Percentiles rank a stretch among this genome's conserved stretches.
Evolutionary conservation across 179 eudicot species (phyloP).

Genomic region (Heliamphora pulchella): DNA sequence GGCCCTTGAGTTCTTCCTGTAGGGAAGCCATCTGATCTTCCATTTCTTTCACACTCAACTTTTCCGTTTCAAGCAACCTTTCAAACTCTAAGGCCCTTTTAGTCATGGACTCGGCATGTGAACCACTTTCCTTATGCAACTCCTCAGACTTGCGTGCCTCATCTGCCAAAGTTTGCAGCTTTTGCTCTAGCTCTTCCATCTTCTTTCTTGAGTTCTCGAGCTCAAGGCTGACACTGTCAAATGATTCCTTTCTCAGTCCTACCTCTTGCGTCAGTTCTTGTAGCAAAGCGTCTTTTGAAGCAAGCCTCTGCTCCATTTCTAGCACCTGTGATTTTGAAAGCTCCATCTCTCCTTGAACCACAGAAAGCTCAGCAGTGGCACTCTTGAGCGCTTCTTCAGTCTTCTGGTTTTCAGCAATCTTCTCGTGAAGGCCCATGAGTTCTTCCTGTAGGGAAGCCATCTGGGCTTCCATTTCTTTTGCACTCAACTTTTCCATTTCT

Average conservation of each 20-base stretch:
- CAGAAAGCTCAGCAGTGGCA: slow-evolving; percentile 32
- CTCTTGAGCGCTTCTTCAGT: slow-evolving; percentile 40
- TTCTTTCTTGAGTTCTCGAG: slow-evolving; percentile 66
- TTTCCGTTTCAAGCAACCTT: slow-evolving; percentile 39
- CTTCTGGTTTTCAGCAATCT: slow-evolving; percentile 55
- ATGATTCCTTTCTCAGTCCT: slow-evolving; percentile 49
- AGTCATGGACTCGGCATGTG: slow-evolving; percentile 45
- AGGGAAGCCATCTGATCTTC: slow-evolving; percentile 53
- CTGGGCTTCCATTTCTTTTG: slow-evolving; percentile 56
- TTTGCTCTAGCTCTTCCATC: slow-evolving; percentile 52
- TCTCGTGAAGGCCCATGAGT: slow-evolving; percentile 37
- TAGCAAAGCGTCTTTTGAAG: slow-evolving; percentile 30
- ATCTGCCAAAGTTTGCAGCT: slow-evolving; percentile 34
- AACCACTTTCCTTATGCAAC: slow-evolving; percentile 46
- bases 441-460: slow-evolving; percentile 48
- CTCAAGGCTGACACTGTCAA: slow-evolving; percentile 54
- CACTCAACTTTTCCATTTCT: slow-evolving; percentile 34
- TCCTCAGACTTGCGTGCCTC: slow-evolving; percentile 54
- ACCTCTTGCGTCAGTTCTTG: slow-evolving; percentile 38
- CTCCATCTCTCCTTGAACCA: slow-evolving; percentile 32
- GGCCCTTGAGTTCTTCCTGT: slow-evolving; percentile 41
- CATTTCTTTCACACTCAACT: slow-evolving; percentile 43
- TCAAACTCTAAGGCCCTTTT: slow-evolving; percentile 48
- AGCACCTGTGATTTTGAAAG: slow-evolving; percentile 28
- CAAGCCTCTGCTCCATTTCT: slow-evolving; percentile 31